Conservation (phyloP, 2,329 filamentous ascomycete genomes). For the Xylaria sp. region DNA sequence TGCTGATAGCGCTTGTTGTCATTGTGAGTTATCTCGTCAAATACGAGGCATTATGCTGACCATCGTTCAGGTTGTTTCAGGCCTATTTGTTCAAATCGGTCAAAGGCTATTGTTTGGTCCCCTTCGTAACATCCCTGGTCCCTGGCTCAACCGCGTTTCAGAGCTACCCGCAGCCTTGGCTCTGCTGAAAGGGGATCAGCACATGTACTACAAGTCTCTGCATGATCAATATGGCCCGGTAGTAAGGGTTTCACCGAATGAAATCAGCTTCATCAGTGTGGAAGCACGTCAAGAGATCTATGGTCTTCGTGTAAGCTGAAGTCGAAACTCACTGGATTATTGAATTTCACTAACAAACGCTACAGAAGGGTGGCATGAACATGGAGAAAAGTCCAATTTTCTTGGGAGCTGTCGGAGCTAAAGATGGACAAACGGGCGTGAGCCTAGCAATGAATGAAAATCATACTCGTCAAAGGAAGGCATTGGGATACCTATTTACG, state of each 20-base stretch:
- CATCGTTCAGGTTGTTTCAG: not conserved
- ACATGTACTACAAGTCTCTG: conserved; percentile 42
- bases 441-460: conserved; percentile 38
- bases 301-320: conserved; percentile 41
- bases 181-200: conserved; percentile 45
- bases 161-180: conserved; percentile 40
- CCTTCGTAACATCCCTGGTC: conserved; percentile 43
- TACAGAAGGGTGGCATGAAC: conserved; percentile 37
- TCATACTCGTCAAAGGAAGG: conserved; percentile 46
- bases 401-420: conserved; percentile 41
- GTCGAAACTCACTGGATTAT: no score
- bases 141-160: conserved; percentile 43
- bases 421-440: conserved; percentile 37
- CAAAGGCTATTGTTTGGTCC: conserved; percentile 42
- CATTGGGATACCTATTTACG: conserved; percentile 45
- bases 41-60: not conserved
- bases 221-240: conserved; percentile 48
- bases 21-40: not conserved
- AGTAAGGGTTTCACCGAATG: conserved; percentile 46
- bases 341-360: not conserved
- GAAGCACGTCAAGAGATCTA: conserved; percentile 50
- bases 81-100: conserved; percentile 20
- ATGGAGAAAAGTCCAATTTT: conserved; percentile 48
- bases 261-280: conserved; percentile 46
- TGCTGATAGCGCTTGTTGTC: not conserved